These are phyloP conservation scores for Penicillium lividum DNA, from an alignment of 495 filamentous ascomycete species.

Conservation along the genomic window DNA sequence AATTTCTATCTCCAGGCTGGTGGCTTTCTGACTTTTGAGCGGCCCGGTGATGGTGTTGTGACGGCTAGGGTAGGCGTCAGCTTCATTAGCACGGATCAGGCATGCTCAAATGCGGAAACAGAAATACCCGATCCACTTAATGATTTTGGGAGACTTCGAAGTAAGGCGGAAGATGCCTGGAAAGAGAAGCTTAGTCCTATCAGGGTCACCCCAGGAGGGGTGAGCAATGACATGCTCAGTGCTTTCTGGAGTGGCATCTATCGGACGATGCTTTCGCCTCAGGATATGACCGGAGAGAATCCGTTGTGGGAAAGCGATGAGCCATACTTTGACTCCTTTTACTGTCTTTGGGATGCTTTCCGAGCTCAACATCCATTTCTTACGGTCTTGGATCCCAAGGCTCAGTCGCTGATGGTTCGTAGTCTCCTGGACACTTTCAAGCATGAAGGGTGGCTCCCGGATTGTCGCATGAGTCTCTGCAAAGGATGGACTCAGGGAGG, in stretches of 20 bases:
- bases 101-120: conserved; percentile 64
- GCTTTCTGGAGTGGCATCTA: conserved; percentile 75
- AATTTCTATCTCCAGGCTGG: conserved; percentile 64
- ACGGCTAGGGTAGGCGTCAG: conserved; percentile 67
- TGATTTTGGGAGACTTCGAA: conserved; percentile 55
- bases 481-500: conserved; percentile 78
- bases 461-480: conserved; percentile 66
- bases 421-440: conserved; percentile 72
- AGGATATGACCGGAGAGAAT: conserved; percentile 79
- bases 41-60: conserved; percentile 48
- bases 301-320: conserved; percentile 69
- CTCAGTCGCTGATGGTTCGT: conserved; percentile 65
- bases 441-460: conserved; percentile 69
- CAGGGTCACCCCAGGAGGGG: conserved; percentile 53
- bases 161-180: conserved; percentile 58
- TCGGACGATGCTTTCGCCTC: conserved; percentile 70
- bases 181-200: conserved; percentile 62
- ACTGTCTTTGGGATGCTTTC: conserved; percentile 77
- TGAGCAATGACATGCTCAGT: conserved; percentile 51
- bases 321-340: conserved; percentile 78
- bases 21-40: conserved; percentile 59
- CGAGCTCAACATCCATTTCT: conserved; percentile 69
- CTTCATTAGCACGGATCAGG: conserved; percentile 65
- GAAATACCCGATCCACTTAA: conserved; percentile 61
- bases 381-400: conserved; percentile 64